phyloP scores from a whole-genome alignment of 306 rosid genomes.

The Fragaria ananassa region DNA sequence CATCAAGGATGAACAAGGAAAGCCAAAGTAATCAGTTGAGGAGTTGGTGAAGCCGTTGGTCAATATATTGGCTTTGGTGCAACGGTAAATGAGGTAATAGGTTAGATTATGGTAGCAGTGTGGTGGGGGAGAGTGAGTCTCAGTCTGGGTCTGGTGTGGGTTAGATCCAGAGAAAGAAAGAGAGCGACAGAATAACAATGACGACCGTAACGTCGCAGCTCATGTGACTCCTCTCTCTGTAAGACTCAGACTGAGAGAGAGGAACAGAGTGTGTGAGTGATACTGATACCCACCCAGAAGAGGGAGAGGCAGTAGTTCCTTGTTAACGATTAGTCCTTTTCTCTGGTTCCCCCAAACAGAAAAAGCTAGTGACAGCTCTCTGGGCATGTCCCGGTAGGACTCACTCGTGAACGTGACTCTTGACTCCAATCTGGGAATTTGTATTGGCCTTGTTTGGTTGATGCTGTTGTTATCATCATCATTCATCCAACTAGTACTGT shows the following conservation, averaged over 20 bases:
- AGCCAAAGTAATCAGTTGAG: not conserved
- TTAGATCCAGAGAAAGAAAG: not conserved
- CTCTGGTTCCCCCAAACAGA: not conserved
- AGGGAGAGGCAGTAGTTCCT: not conserved
- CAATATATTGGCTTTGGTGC: not conserved
- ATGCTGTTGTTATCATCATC: not conserved
- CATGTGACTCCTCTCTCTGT: not conserved
- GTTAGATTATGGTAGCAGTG: not conserved
- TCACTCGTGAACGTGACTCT: not conserved
- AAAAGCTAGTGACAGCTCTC: not conserved
- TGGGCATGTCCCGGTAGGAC: not conserved
- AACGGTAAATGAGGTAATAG: not conserved
- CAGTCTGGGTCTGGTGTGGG: not conserved
- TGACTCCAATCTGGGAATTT: not conserved
- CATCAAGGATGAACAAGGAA: not conserved
- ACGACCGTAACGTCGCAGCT: not conserved
- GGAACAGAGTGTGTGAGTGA: not conserved
- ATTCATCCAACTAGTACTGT: not conserved
- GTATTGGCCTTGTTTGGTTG: not conserved
- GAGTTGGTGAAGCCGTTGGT: not conserved
- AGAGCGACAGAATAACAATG: not conserved
- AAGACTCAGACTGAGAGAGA: not conserved
- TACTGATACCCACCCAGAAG: not conserved
- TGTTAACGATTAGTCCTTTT: not conserved
- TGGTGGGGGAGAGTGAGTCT: not conserved